These are phyloP conservation scores for Pittosporum tobira DNA, from an alignment of 129 eudicot genomes.

Conservation along the genomic window DNA sequence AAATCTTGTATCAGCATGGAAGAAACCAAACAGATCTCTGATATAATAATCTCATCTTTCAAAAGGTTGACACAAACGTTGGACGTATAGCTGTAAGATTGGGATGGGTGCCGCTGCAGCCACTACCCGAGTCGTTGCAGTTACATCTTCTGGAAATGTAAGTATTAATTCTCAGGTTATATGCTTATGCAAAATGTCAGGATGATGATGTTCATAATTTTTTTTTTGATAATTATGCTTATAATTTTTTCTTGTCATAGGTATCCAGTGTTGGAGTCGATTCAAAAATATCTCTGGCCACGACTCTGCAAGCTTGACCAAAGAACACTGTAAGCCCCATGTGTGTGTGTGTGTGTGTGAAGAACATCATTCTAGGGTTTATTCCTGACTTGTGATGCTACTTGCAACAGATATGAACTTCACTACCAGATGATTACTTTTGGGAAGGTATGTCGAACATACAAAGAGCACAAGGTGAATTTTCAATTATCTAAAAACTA, in stretches of 20 bases:
- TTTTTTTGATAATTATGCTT: too few relatives aligned
- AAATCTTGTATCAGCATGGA: neutral
- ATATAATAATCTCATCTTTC: slow-evolving; percentile 2
- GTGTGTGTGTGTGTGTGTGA: slow-evolving; percentile 8
- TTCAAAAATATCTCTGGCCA: slow-evolving; percentile 90
- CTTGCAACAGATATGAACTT: slow-evolving; percentile 62
- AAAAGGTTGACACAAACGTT: slow-evolving; percentile 85
- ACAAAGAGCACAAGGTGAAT: slow-evolving; percentile 3
- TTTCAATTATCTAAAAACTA: neutral
- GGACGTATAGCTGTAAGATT: slow-evolving; percentile 91
- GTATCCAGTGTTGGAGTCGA: slow-evolving; percentile 73
- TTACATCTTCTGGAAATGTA: slow-evolving; percentile 83
- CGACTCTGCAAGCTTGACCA: slow-evolving; percentile 94
- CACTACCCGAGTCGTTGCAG: slow-evolving; percentile 74
- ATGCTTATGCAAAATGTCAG: slow-evolving; percentile 2
- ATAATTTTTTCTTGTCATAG: slow-evolving; percentile 29
- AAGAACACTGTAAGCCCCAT: slow-evolving; percentile 52
- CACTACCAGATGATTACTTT: slow-evolving; percentile 97
- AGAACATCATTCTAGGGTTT: neutral
- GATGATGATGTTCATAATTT: neutral
- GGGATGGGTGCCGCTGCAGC: slow-evolving; percentile 97
- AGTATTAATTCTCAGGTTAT: slow-evolving; percentile 17
- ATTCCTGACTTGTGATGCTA: slow-evolving; percentile 2
- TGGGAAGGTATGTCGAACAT: slow-evolving; percentile 62
- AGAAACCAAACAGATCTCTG: neutral